Evolutionary conservation across 345 rosid species (phyloP).

Genomic region (Psidium friedrichsthalianum): DNA sequence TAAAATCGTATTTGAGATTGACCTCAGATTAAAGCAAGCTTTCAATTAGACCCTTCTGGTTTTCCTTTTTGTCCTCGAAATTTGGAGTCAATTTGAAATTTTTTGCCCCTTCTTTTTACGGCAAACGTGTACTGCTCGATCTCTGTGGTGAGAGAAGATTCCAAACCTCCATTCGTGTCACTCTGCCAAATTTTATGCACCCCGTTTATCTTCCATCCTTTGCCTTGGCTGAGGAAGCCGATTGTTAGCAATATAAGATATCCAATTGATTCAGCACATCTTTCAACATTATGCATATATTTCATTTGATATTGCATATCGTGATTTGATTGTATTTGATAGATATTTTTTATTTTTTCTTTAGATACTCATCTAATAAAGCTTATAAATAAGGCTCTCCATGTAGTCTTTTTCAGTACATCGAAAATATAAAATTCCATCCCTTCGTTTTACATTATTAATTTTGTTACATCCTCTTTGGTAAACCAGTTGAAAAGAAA

Average conservation of each 20-base stretch:
- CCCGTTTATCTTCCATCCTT: not conserved
- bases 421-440: too few relatives aligned
- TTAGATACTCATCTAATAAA: too few relatives aligned
- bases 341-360: too few relatives aligned
- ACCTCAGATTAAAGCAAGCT: not conserved
- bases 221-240: not conserved
- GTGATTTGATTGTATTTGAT: too few relatives aligned
- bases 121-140: not conserved
- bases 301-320: too few relatives aligned
- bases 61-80: not conserved
- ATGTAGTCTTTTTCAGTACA: too few relatives aligned
- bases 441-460: too few relatives aligned
- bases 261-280: too few relatives aligned
- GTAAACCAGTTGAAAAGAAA: accelerated
- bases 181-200: not conserved
- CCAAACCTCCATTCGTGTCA: too few relatives aligned
- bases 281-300: too few relatives aligned
- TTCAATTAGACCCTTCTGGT: not conserved
- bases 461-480: not conserved
- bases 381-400: too few relatives aligned
- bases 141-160: too few relatives aligned
- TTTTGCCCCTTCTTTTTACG: not conserved
- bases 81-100: not conserved
- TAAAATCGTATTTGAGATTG: not conserved
- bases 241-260: not conserved